A percentile compares a stretch with the other conserved stretches of the same genome.
These are phyloP conservation scores for Pyricularia pennisetigena DNA, from an alignment of 2,329 filamentous ascomycete genomes.

Conservation along the genomic window DNA sequence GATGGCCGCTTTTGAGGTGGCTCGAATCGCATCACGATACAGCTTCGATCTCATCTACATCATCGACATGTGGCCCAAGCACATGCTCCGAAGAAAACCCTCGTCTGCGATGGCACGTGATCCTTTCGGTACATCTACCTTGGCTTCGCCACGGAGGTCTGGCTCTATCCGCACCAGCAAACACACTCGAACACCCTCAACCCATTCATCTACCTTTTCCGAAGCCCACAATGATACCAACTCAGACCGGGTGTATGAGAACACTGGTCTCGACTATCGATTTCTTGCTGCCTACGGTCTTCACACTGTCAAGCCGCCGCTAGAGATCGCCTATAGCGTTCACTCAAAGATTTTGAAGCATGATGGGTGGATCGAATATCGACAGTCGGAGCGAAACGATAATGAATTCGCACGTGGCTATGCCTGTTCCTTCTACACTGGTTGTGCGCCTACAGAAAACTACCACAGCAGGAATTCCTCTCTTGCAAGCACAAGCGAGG, in stretches of 20 bases:
- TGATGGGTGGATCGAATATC: slow-evolving; percentile 43
- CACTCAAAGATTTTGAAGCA: slow-evolving; percentile 39
- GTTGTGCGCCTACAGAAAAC: slow-evolving; percentile 13
- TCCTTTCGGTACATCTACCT: background rate
- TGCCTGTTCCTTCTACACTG: slow-evolving; percentile 41
- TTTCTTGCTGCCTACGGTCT: slow-evolving; percentile 46
- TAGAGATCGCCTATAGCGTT: slow-evolving; percentile 38
- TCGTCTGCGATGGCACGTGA: slow-evolving; percentile 1
- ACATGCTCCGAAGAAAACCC: slow-evolving; percentile 10
- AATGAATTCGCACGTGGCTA: slow-evolving; percentile 42
- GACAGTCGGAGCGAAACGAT: slow-evolving; percentile 27
- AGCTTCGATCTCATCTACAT: slow-evolving; percentile 50
- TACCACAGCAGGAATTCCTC: background rate
- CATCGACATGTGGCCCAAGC: slow-evolving; percentile 45
- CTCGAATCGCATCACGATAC: slow-evolving; percentile 44
- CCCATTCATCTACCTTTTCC: background rate
- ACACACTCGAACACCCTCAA: background rate
- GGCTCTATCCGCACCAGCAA: background rate
- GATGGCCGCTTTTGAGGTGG: slow-evolving; percentile 42
- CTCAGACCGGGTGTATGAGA: background rate
- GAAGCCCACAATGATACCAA: background rate
- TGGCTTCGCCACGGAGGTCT: background rate
- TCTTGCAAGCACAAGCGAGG: background rate
- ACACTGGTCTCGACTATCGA: slow-evolving; percentile 16
- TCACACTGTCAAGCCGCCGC: slow-evolving; percentile 37